phyloP scores from a whole-genome alignment of 1,284 basidiomycete species.

The Ceratobasidium sp. region DNA sequence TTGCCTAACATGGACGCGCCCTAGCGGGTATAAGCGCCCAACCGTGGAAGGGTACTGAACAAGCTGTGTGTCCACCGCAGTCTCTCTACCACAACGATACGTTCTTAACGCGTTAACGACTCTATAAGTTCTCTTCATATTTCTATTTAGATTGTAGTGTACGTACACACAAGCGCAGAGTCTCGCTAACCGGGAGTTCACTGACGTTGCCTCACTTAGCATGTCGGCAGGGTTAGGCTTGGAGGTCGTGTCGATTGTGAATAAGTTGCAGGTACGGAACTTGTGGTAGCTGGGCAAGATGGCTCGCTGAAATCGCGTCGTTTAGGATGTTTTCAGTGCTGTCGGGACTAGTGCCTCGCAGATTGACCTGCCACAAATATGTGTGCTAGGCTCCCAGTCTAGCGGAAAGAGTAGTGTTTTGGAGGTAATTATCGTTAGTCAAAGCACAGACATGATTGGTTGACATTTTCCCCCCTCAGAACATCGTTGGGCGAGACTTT shows the following conservation, averaged over 20 bases:
- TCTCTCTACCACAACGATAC: constrained; percentile 15
- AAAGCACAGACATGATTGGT: not conserved
- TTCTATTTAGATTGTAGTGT: constrained; percentile 17
- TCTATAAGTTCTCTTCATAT: constrained; percentile 8
- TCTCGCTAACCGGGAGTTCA: not conserved
- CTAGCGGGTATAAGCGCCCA: constrained; percentile 30
- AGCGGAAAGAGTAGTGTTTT: constrained; percentile 87
- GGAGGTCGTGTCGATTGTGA: constrained; percentile 80
- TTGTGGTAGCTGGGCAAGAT: not conserved
- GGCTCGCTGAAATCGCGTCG: not conserved
- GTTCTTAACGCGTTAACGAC: constrained; percentile 43
- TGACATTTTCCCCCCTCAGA: constrained; percentile 62
- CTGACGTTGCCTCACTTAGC: constrained; percentile 18
- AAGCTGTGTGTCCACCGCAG: constrained; percentile 38
- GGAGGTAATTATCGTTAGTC: constrained; percentile 62
- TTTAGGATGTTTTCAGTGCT: constrained; percentile 78
- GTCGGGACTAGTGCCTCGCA: constrained; percentile 76
- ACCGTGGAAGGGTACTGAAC: constrained; percentile 38
- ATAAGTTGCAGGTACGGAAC: constrained; percentile 72
- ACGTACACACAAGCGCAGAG: not conserved
- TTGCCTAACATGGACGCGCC: constrained; percentile 9
- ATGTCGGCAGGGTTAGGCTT: constrained; percentile 67
- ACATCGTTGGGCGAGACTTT: constrained; percentile 97
- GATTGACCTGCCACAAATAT: constrained; percentile 89
- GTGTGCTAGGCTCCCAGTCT: constrained; percentile 80